phyloP scores from a whole-genome alignment of 257 asterid species.

The Penstemon davidsonii region DNA sequence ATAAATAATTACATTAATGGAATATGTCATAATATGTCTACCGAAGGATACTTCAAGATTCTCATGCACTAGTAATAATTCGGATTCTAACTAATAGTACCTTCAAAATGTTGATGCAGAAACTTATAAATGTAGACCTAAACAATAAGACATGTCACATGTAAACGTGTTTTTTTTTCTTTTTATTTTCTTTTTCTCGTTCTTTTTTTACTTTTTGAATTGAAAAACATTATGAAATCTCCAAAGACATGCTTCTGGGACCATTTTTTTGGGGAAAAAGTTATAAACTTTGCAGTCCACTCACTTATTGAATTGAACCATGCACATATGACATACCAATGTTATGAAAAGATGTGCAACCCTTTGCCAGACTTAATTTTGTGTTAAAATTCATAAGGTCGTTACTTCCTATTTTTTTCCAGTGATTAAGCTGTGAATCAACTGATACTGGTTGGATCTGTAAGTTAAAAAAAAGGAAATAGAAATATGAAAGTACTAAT shows the following conservation, averaged over 20 bases:
- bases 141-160: no score
- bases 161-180: no score
- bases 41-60: not conserved
- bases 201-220: not conserved
- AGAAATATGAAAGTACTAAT: not conserved
- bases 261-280: conserved; percentile 31
- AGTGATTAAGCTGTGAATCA: not conserved
- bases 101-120: no score
- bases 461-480: not conserved
- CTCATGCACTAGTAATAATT: no score
- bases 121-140: no score
- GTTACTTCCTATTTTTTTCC: not conserved
- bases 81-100: no score
- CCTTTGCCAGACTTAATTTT: conserved; percentile 23
- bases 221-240: conserved; percentile 20
- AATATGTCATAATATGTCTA: no score
- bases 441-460: not conserved
- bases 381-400: not conserved
- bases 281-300: conserved; percentile 33
- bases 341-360: conserved; percentile 44
- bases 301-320: conserved; percentile 28
- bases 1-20: no score
- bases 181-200: no score
- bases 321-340: conserved; percentile 33
- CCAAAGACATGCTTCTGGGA: conserved; percentile 27